Conservation (phyloP, 1,284 basidiomycete species). For the Cryptococcus deneoformans region DNA sequence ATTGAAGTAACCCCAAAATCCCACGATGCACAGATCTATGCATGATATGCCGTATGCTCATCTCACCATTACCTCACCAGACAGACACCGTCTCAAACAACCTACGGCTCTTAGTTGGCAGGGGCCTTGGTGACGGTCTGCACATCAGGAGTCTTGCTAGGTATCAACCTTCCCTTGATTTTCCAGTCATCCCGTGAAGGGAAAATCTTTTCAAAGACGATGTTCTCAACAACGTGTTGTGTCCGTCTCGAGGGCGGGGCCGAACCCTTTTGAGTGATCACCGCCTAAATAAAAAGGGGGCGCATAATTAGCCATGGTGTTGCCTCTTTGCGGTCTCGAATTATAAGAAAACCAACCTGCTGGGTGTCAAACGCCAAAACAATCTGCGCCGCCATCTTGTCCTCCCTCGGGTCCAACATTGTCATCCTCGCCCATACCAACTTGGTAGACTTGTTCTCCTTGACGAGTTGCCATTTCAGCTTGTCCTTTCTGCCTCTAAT, state of each 20-base stretch:
- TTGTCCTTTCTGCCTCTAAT: constrained; percentile 12
- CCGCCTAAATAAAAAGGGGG: constrained; percentile 5
- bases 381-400: constrained; percentile 20
- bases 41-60: no score
- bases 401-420: constrained; percentile 15
- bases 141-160: not conserved
- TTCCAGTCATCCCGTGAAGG: constrained; percentile 18
- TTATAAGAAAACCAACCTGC: constrained; percentile 15
- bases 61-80: no score
- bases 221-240: constrained; percentile 22
- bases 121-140: no score
- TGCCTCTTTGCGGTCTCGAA: not conserved
- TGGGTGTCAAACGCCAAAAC: constrained; percentile 23
- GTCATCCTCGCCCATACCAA: constrained; percentile 18
- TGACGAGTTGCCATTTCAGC: constrained; percentile 19
- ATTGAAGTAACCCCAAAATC: no score
- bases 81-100: no score
- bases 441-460: constrained; percentile 13
- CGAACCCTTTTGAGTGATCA: constrained; percentile 11
- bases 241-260: constrained; percentile 7
- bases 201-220: constrained; percentile 20
- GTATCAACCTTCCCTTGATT: constrained; percentile 20
- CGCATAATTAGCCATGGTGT: not conserved
- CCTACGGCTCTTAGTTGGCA: no score
- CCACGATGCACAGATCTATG: no score